Conservation (phyloP, 2,329 filamentous ascomycete species). For the Calonectria fujianensis region DNA sequence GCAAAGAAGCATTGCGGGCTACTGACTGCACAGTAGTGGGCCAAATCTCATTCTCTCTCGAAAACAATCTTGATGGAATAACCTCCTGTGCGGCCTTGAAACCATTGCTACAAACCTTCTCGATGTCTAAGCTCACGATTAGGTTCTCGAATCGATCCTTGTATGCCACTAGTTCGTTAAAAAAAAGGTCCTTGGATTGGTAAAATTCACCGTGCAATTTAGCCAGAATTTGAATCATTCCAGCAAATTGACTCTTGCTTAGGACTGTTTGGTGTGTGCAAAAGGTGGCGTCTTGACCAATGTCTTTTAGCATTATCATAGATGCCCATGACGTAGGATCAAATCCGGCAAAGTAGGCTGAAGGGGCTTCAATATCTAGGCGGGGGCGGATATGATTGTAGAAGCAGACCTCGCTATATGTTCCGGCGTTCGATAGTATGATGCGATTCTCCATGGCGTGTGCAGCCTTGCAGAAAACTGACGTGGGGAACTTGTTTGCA, state of each 20-base stretch:
- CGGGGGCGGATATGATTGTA: neutral
- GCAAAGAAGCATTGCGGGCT: neutral
- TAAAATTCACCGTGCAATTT: slow-evolving; percentile 10
- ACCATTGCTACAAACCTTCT: neutral
- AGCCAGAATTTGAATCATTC: neutral
- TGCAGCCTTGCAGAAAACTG: slow-evolving; percentile 12
- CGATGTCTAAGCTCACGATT: neutral
- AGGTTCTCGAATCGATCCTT: slow-evolving; percentile 4
- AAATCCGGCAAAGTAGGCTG: slow-evolving; percentile 1
- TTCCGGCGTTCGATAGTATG: neutral
- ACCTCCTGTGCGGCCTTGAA: neutral
- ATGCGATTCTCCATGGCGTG: slow-evolving; percentile 7
- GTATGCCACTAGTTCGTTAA: neutral
- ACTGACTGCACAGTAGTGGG: neutral
- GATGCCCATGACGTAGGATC: slow-evolving; percentile 1
- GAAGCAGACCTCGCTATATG: slow-evolving; percentile 11
- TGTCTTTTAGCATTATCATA: neutral
- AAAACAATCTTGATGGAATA: neutral
- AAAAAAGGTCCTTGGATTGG: neutral
- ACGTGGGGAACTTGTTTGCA: neutral
- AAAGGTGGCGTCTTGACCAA: neutral
- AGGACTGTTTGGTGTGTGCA: neutral
- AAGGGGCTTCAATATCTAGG: neutral
- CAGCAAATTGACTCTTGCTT: neutral
- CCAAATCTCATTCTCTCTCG: neutral